Conservation (phyloP, 352 stramenopile species). For the Phytophthora quininea region DNA sequence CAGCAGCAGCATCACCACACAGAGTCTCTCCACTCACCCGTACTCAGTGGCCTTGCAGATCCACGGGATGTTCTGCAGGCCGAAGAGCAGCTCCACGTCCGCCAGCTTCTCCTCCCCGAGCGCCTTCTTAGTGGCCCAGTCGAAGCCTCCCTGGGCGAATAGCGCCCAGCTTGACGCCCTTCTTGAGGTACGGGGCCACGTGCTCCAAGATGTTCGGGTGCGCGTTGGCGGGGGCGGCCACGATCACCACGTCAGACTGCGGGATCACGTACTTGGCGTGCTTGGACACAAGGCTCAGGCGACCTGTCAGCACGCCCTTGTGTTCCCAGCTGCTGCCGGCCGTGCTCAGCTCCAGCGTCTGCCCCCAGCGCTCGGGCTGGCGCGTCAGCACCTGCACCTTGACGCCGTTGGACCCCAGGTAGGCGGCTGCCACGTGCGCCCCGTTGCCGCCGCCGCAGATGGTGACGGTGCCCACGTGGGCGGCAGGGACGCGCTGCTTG, state of each 20-base stretch:
- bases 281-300: constrained; percentile 78
- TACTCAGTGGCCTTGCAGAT: constrained; percentile 93
- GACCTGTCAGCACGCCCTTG: constrained; percentile 75
- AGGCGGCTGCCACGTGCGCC: constrained; percentile 89
- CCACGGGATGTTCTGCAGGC: constrained; percentile 94
- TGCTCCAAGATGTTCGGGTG: constrained; percentile 83
- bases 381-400: constrained; percentile 83
- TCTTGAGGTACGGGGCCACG: constrained; percentile 86
- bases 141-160: constrained; percentile 93
- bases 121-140: constrained; percentile 91
- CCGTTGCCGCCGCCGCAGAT: constrained; percentile 94
- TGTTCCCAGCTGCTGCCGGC: constrained; percentile 87
- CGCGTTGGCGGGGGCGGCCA: constrained; percentile 90
- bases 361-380: constrained; percentile 81
- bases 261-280: constrained; percentile 86
- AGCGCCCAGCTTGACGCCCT: constrained; percentile 86
- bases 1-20: not conserved
- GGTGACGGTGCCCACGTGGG: constrained; percentile 70
- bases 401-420: constrained; percentile 88
- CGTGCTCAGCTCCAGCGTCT: constrained; percentile 82
- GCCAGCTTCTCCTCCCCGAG: constrained; percentile 70
- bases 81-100: constrained; percentile 83
- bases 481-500: constrained; percentile 52
- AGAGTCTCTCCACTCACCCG: constrained; percentile 39
- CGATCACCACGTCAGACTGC: constrained; percentile 89